Conservation (phyloP, 2,329 filamentous ascomycete species). For the Zopfia rhizophila region DNA sequence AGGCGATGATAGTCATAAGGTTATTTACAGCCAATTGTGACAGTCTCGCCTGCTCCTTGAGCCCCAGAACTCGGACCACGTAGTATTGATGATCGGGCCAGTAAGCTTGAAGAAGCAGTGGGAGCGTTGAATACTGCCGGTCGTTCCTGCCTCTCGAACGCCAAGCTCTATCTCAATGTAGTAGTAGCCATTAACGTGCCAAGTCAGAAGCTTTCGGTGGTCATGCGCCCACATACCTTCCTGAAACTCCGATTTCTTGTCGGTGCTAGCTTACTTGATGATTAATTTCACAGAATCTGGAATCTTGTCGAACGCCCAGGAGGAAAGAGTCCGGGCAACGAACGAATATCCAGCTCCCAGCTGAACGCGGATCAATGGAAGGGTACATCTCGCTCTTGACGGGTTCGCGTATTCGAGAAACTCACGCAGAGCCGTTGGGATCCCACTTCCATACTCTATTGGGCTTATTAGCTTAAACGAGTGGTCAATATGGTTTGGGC, state of each 20-base stretch:
- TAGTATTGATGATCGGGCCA: too few relatives aligned
- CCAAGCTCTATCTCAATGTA: conserved; percentile 32
- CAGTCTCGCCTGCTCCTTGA: neutral
- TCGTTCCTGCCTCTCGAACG: conserved; percentile 22
- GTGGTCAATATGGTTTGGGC: neutral
- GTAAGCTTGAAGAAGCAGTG: too few relatives aligned
- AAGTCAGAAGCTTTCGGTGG: conserved; percentile 23
- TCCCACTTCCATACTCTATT: conserved; percentile 21
- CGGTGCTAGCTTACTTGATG: conserved; percentile 5
- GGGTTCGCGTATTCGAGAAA: conserved; percentile 20
- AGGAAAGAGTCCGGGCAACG: conserved; percentile 30
- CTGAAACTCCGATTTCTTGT: conserved; percentile 23
- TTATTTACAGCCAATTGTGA: conserved; percentile 33
- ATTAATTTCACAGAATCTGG: conserved; percentile 9
- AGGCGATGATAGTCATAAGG: too few relatives aligned
- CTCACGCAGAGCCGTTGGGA: conserved; percentile 16
- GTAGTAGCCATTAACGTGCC: conserved; percentile 35
- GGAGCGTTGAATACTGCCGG: too few relatives aligned
- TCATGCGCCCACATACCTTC: too few relatives aligned
- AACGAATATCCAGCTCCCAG: conserved; percentile 36
- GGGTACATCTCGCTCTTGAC: too few relatives aligned
- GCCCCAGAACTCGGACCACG: too few relatives aligned
- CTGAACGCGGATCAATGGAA: conserved; percentile 33
- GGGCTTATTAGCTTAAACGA: neutral
- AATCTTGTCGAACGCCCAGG: conserved; percentile 31